Evolutionary conservation across 306 rosid genomes (phyloP), one percentile per base, ranked within the genome.

Genomic region (Calophaca sinica): DNA sequence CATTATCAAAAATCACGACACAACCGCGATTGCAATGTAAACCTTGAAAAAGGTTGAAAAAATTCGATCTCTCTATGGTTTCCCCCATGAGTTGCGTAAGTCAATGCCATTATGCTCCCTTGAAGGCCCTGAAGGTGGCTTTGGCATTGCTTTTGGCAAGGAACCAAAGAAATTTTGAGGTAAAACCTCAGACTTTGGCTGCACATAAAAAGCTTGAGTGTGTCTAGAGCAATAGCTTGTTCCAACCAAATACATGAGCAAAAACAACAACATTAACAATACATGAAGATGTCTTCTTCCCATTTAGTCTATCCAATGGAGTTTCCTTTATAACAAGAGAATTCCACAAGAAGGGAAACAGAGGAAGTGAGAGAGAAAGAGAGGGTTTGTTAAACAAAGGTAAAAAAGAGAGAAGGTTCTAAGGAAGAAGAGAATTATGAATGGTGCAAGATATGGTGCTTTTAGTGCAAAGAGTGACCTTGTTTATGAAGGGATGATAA

Each of bases 121-220:
- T 8, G 98, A 94, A 72, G 98, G 98, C 2, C 89, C 96, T n/a
- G 98, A 94, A 58, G 94, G 89, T 54, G 97, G 93, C 65, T 84
- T 71, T 39, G 91, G 88, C 52, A 46, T 55, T 14, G 84, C 94
- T 76, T 87, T 94, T 2, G 97, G 98, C 67, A 87, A 63, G 71
- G 69, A 94, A 5, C 88, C 91, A 45, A 55, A 65, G 84, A 91
- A 74, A 31, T 59, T 80, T 5, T 45, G 83, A 28, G 72, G 15
- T 6, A 68, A 60, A 29, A 12, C 81, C 54, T 78, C 63, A 52
- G 91, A 46, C 72, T 67, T 86, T 5, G 80, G 84, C 81, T 85
- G 49, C 63, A 82, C 76, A 62, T 83, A 67, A 70, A 86, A 80
- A 73, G 74, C 71, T 68, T 80, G 84, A 39, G 75, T 58, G 31